Evolutionary conservation across 2,329 filamentous ascomycete genomes (phyloP), one percentile per base, ranked within the genome.

Genomic region (Colletotrichum sp.): DNA sequence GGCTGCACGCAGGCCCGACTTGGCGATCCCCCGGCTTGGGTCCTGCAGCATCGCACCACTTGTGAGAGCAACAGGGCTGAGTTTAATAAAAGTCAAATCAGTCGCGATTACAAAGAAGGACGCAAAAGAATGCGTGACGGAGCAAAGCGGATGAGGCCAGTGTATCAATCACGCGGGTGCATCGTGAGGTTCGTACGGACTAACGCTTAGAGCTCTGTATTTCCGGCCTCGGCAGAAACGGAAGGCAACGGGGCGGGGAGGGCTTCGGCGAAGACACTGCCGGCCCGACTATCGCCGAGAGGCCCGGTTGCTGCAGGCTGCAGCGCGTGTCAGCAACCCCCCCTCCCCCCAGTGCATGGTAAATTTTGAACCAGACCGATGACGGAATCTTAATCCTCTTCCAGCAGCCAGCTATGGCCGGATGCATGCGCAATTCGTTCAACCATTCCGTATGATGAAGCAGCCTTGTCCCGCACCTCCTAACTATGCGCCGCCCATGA

Each of bases 401-500:
- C 43, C 36, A 48, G 16, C 71, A 65, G 64, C 57, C 65, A 28
- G 30, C 48, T 32, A 32, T 60, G 34, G 43, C 59, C 68, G 16
- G 39, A 64, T 66, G 21, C 64, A 60, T 61, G 65, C 65, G 70
- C 74, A 69, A 52, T 34, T 65, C 65, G 48, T 60, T 30, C 24
- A 65, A 24, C 48, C 26, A 28, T 28, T 48, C 65, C 71, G 71
- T 69, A 76, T 76, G 67, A 75, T 76, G 74, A 71, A 60, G 66
- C 74, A n/a, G 24, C 32, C 7, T 39, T 66, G 14, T 71, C 65
- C 74, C 18, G 39, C 43, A n/a, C 48, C 48, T 75, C 43, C 28
- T 57, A 60, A 76, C 52, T 76, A 76, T 76, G 74, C 72, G 71
- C 71, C 61, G 48, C 67, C 67, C 72, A 76, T 74, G 72, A 76